Conservation (phyloP, 2,329 filamentous ascomycete genomes). For the Fusarium nodosum region DNA sequence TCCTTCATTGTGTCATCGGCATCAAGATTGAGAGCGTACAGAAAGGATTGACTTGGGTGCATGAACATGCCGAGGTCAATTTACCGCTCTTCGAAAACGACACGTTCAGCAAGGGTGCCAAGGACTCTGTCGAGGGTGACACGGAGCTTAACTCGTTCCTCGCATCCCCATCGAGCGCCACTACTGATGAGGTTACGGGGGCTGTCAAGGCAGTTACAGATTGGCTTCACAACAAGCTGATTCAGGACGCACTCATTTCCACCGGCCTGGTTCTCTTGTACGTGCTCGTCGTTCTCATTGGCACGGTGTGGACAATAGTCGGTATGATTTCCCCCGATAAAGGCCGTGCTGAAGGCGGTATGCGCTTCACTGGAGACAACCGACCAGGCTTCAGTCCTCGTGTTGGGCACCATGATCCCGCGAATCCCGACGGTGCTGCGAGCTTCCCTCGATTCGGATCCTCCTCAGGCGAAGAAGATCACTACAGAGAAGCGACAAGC, state of each 20-base stretch:
- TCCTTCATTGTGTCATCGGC: constrained; percentile 88
- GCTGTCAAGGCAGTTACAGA: constrained; percentile 78
- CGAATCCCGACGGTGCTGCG: constrained; percentile 38
- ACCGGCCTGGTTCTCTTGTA: constrained; percentile 80
- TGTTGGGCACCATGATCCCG: constrained; percentile 41
- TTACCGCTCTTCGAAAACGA: constrained; percentile 84
- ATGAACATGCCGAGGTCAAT: constrained; percentile 84
- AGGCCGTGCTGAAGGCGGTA: constrained; percentile 66
- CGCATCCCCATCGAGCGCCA: constrained; percentile 77
- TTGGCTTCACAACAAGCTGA: constrained; percentile 76
- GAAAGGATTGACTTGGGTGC: constrained; percentile 92
- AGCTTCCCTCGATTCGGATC: constrained; percentile 49
- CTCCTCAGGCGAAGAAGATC: constrained; percentile 44
- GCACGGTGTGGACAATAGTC: constrained; percentile 74
- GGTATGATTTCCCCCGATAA: constrained; percentile 72
- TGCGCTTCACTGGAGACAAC: constrained; percentile 54
- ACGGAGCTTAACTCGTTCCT: constrained; percentile 78
- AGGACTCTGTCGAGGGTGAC: constrained; percentile 70
- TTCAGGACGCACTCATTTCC: constrained; percentile 85
- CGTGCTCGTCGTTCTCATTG: constrained; percentile 81
- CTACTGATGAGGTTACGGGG: constrained; percentile 84
- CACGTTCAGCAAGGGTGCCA: constrained; percentile 85
- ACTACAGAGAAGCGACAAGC: constrained; percentile 30
- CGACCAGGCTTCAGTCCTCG: constrained; percentile 49
- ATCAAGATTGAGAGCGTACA: constrained; percentile 89